These are phyloP conservation scores for Fomitopsis palustris DNA, from an alignment of 1,284 basidiomycete genomes.

Conservation along the genomic window DNA sequence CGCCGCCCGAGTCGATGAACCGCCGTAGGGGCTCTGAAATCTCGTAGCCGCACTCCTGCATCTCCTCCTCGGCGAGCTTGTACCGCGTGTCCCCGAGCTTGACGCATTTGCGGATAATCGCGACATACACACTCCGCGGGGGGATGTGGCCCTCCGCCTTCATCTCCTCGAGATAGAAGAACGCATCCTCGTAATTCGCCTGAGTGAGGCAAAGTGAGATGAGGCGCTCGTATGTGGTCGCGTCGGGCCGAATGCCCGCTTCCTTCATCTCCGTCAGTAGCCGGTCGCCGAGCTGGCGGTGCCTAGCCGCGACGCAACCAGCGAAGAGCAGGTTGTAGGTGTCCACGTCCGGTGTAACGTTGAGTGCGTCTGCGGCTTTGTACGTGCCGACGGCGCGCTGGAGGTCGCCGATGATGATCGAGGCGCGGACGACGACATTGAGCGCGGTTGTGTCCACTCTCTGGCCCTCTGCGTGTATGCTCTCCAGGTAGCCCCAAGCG, in stretches of 20 bases:
- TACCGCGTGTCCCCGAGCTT: conserved; percentile 57
- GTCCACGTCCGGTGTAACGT: conserved; percentile 52
- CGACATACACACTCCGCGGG: conserved; percentile 52
- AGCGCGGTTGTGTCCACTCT: conserved; percentile 55
- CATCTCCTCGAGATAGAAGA: conserved; percentile 87
- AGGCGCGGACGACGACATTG: conserved; percentile 66
- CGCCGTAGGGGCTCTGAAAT: conserved; percentile 29
- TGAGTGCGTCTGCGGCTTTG: conserved; percentile 56
- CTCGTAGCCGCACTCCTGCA: conserved; percentile 49
- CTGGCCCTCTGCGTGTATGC: conserved; percentile 50
- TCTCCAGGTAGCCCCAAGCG: conserved; percentile 63
- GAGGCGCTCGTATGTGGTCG: conserved; percentile 61
- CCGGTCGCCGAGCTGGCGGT: conserved; percentile 59
- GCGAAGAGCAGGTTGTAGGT: conserved; percentile 72
- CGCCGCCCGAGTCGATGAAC: conserved; percentile 32
- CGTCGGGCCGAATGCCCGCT: conserved; percentile 49
- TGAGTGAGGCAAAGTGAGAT: conserved; percentile 70
- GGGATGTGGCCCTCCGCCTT: conserved; percentile 62
- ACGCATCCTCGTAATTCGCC: conserved; percentile 77
- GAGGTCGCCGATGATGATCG: conserved; percentile 60
- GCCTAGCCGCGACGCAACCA: conserved; percentile 53
- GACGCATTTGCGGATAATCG: conserved; percentile 59
- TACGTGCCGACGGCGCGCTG: conserved; percentile 78
- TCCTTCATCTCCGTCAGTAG: conserved; percentile 61
- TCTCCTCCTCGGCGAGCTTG: conserved; percentile 67